Percentiles rank a stretch among this genome's conserved stretches.
These are phyloP conservation scores for Clitoria ternatea DNA, from an alignment of 306 rosid genomes.

Conservation along the genomic window DNA sequence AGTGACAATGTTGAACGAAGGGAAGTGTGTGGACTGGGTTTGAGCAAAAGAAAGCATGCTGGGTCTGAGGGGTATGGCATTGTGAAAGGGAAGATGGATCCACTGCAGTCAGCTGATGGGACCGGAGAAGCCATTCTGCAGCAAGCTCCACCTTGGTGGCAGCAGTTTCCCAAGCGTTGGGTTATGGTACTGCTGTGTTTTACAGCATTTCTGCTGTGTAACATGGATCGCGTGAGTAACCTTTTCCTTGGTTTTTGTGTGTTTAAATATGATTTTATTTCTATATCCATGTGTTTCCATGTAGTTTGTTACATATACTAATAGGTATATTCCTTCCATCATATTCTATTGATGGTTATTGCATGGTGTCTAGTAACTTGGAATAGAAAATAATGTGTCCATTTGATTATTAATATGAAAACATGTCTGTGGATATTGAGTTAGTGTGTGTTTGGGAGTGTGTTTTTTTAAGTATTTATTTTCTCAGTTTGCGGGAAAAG, in stretches of 20 bases:
- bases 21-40: slow-evolving; percentile 24
- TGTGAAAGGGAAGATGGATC: slow-evolving; percentile 44
- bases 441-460: no score
- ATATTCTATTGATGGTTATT: neutral
- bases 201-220: slow-evolving; percentile 80
- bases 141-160: slow-evolving; percentile 61
- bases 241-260: neutral
- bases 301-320: neutral
- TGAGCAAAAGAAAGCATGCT: slow-evolving; percentile 30
- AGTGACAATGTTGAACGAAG: slow-evolving; percentile 28
- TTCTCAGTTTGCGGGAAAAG: no score
- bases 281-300: neutral
- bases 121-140: slow-evolving; percentile 60
- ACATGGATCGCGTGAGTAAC: slow-evolving; percentile 96
- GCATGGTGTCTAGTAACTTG: neutral
- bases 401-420: neutral
- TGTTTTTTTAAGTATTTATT: no score
- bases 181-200: slow-evolving; percentile 88
- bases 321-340: neutral
- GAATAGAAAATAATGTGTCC: neutral
- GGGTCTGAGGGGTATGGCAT: slow-evolving; percentile 71
- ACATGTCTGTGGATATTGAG: neutral
- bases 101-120: slow-evolving; percentile 50
- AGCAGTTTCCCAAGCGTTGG: slow-evolving; percentile 88
- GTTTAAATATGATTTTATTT: neutral